These are phyloP conservation scores for Trichoderma asperelloides DNA, from an alignment of 495 filamentous ascomycete genomes.

Conservation along the genomic window DNA sequence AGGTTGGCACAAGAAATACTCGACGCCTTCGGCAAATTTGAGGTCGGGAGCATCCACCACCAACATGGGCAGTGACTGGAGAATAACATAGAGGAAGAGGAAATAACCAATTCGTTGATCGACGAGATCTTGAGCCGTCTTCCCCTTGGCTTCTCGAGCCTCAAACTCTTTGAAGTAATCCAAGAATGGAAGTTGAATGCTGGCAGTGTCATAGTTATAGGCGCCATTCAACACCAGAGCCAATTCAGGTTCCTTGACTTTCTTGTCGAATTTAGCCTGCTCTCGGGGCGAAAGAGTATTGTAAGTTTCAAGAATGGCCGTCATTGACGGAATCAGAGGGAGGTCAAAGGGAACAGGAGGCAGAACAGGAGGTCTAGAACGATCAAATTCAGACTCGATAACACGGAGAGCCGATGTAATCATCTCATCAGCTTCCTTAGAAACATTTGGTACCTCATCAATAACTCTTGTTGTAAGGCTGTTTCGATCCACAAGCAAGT, in stretches of 20 bases:
- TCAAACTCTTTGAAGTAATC: slow-evolving; percentile 78
- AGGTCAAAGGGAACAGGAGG: slow-evolving; percentile 89
- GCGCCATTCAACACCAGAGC: slow-evolving; percentile 60
- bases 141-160: slow-evolving; percentile 60
- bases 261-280: slow-evolving; percentile 53
- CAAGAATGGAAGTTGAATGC: slow-evolving; percentile 56
- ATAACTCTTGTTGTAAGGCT: slow-evolving; percentile 48
- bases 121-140: slow-evolving; percentile 58
- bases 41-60: slow-evolving; percentile 80
- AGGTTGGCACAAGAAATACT: slow-evolving; percentile 94
- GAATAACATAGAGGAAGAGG: slow-evolving; percentile 87
- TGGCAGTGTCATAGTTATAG: slow-evolving; percentile 61
- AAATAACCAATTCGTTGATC: slow-evolving; percentile 81
- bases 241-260: slow-evolving; percentile 71
- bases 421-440: slow-evolving; percentile 30
- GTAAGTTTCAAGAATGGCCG: slow-evolving; percentile 50
- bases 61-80: slow-evolving; percentile 84
- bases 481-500: slow-evolving; percentile 73
- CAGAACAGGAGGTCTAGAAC: slow-evolving; percentile 75
- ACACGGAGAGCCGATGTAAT: slow-evolving; percentile 50
- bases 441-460: slow-evolving; percentile 36
- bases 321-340: slow-evolving; percentile 64
- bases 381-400: slow-evolving; percentile 78
- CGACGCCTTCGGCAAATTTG: slow-evolving; percentile 68
- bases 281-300: slow-evolving; percentile 58